Base-by-base conservation (phyloP, 805 yeast species). In the Lachancea dasiensis region DNA sequence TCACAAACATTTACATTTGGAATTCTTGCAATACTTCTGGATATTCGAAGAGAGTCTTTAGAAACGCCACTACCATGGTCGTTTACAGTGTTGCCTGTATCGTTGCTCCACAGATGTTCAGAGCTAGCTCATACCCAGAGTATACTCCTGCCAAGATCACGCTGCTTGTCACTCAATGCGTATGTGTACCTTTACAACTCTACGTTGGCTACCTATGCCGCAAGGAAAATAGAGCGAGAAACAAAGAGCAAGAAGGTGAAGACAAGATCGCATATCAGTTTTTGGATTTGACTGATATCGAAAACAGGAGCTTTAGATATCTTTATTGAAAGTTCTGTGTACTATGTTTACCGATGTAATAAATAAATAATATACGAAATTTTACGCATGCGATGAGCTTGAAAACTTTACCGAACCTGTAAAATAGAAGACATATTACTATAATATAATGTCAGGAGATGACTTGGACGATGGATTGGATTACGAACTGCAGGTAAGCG, bases 391-490 rank as follows among this genome's bases (percentile, higher is more conserved):
- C 36, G 40, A 37, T 37, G 36, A 37, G 40, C 40, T 31, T 37
- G 21, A 30, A 30, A 19, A n/a, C n/a, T n/a, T n/a, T n/a, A n/a
- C n/a, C n/a, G n/a, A n/a, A n/a, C n/a, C n/a, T n/a, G n/a, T n/a
- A n/a, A n/a, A n/a, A n/a, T 6, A 31, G 34, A 11, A 4, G 4
- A 3, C 11, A 21, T 11, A 31, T 6, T 10, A 20, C 17, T 5
- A 8, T 9, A 20, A 19, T 15, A 35, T 31, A 32, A 14, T 36
- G n/a, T 27, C 56, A 29, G 82, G 72, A 11, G 95, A 86, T 58
- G 95, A 81, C 43, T 65, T 86, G 41, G 89, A 84, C 36, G 95
- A 85, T 54, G 90, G 86, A 2, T 64, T 86, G 34, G 81, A 70
- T 3, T 83, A 82, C 52, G 70, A 67, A 4, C 65, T 73, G 17